A percentile compares a stretch with the other conserved stretches of the same genome.
phyloP scores from a whole-genome alignment of 78 protist genomes.

The Dictyostelium firmibasis region DNA sequence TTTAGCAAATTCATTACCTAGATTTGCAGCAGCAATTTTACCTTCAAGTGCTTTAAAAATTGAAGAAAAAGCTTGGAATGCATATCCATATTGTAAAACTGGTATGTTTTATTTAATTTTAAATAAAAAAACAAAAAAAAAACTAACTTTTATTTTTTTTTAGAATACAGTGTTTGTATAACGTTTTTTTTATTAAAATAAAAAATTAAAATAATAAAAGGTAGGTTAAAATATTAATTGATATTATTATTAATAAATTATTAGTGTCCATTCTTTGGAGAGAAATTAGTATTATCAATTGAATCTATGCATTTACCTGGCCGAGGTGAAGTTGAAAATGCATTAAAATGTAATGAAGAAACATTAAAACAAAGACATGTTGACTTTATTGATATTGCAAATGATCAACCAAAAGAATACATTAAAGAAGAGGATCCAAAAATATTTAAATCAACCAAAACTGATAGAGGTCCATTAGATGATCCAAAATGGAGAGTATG shows the following conservation, averaged over 20 bases:
- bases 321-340: conserved; percentile 60
- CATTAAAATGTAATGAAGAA: conserved; percentile 6
- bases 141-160: background rate
- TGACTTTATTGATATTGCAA: conserved; percentile 64
- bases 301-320: conserved; percentile 69
- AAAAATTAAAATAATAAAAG: background rate
- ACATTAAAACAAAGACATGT: conserved; percentile 22
- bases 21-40: conserved; percentile 64
- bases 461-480: conserved; percentile 90
- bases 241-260: background rate
- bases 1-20: conserved; percentile 18
- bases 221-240: background rate
- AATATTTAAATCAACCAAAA: conserved; percentile 73
- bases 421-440: conserved; percentile 85
- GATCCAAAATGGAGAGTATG: conserved; percentile 61
- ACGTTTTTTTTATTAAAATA: background rate
- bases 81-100: conserved; percentile 90
- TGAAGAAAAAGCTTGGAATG: conserved; percentile 95
- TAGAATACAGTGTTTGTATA: conserved; percentile 19
- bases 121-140: background rate
- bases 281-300: conserved; percentile 21
- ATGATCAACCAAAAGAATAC: conserved; percentile 77
- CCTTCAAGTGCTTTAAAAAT: conserved; percentile 85
- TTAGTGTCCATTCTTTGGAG: conserved; percentile 73
- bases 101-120: background rate